Conservation (phyloP, 352 stramenopile genomes). For the Saprolegnia parasitica region DNA sequence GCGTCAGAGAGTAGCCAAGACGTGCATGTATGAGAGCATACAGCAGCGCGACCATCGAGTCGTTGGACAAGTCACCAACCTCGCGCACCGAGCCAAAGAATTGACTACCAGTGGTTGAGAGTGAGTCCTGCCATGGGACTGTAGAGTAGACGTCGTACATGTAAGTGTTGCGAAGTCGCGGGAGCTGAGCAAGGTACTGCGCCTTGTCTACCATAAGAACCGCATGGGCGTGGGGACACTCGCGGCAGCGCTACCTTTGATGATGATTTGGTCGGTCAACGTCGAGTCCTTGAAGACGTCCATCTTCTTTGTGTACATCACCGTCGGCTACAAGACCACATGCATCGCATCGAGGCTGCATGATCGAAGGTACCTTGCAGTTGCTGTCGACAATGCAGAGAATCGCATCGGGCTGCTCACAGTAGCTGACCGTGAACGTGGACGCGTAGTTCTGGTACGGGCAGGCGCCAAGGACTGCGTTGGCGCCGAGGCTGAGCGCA, state of each 20-base stretch:
- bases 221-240: background rate
- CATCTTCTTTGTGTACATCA: background rate
- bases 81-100: conserved; percentile 13
- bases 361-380: conserved; percentile 18
- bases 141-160: conserved; percentile 8
- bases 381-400: conserved; percentile 26
- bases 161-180: background rate
- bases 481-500: too few relatives aligned
- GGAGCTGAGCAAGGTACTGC: conserved; percentile 9
- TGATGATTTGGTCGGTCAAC: conserved; percentile 11
- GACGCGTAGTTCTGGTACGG: conserved; percentile 13
- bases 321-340: background rate
- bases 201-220: conserved; percentile 8
- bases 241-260: conserved; percentile 5
- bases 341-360: background rate
- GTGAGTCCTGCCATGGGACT: background rate
- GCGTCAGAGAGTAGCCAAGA: background rate
- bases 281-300: conserved; percentile 23
- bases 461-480: background rate
- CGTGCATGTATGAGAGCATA: background rate
- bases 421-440: conserved; percentile 17
- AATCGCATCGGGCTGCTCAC: conserved; percentile 17
- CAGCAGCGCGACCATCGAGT: conserved; percentile 15
- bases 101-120: conserved; percentile 4
- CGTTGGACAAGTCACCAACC: conserved; percentile 7